These are phyloP conservation scores for Penicillium sp. DNA, from an alignment of 2,329 filamentous ascomycete species.

Conservation along the genomic window DNA sequence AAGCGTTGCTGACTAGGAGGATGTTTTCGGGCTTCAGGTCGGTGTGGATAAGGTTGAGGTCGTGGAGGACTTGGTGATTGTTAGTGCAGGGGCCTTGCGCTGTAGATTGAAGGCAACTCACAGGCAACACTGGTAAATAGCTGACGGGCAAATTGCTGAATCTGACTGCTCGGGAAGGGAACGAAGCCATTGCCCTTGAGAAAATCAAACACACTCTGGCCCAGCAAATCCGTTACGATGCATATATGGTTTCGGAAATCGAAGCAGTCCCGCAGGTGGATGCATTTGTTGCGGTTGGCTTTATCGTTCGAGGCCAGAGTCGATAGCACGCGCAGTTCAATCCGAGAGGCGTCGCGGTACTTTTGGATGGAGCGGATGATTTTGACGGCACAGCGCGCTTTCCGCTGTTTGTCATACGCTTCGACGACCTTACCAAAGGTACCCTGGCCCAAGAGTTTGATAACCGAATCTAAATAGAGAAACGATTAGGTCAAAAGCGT, in stretches of 20 bases:
- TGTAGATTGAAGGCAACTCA: slow-evolving; percentile 51
- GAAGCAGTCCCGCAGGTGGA: slow-evolving; percentile 93
- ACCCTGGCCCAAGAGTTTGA: slow-evolving; percentile 86
- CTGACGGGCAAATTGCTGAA: slow-evolving; percentile 93
- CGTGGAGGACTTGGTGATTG: slow-evolving; percentile 70
- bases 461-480: slow-evolving; percentile 67
- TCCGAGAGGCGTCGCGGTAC: slow-evolving; percentile 91
- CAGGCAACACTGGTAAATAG: slow-evolving; percentile 97
- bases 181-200: slow-evolving; percentile 93
- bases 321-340: slow-evolving; percentile 86
- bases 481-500: slow-evolving; percentile 16
- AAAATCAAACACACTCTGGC: slow-evolving; percentile 97
- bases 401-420: slow-evolving; percentile 72
- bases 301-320: slow-evolving; percentile 89
- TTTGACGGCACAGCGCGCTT: slow-evolving; percentile 86
- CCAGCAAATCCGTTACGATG: slow-evolving; percentile 70
- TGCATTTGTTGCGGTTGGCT: slow-evolving; percentile 90
- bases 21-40: slow-evolving; percentile 67
- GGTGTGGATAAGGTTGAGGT: slow-evolving; percentile 95
- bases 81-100: slow-evolving; percentile 21
- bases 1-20: slow-evolving; percentile 59
- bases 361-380: slow-evolving; percentile 98
- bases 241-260: slow-evolving; percentile 97
- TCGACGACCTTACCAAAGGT: slow-evolving; percentile 98
- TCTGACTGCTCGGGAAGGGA: slow-evolving; percentile 96